Percentiles rank a stretch among this genome's conserved stretches.
Evolutionary conservation across 2,329 filamentous ascomycete genomes (phyloP).

Genomic region (Fusarium redolens): DNA sequence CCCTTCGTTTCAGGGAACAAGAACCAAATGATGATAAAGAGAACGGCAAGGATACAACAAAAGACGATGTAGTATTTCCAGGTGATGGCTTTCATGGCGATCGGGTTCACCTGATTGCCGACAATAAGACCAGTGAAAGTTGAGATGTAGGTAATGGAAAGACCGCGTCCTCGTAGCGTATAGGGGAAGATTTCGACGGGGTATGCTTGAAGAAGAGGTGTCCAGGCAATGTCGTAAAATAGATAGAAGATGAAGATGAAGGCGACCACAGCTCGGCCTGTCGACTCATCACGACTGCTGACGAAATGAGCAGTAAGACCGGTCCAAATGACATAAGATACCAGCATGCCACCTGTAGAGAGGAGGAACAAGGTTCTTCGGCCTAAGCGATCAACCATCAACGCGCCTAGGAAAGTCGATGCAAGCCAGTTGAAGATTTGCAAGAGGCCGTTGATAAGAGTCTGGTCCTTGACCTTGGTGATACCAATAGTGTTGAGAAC

Average conservation of each 20-base stretch:
- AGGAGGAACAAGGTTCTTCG: conserved; percentile 54
- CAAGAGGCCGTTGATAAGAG: conserved; percentile 41
- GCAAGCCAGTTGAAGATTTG: conserved; percentile 54
- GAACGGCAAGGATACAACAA: conserved; percentile 48
- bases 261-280: conserved; percentile 47
- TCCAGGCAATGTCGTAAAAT: conserved; percentile 52
- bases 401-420: conserved; percentile 51
- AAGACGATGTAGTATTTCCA: conserved; percentile 58
- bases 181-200: conserved; percentile 44
- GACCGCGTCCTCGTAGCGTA: conserved; percentile 35
- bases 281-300: conserved; percentile 26
- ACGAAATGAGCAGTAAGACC: conserved; percentile 42
- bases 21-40: conserved; percentile 53
- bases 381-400: conserved; percentile 54
- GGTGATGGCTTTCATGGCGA: conserved; percentile 50
- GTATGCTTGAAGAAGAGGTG: conserved; percentile 48
- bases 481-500: conserved; percentile 55
- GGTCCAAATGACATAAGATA: conserved; percentile 49
- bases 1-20: conserved; percentile 51
- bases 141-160: conserved; percentile 33
- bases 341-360: conserved; percentile 51
- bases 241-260: conserved; percentile 55
- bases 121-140: conserved; percentile 43
- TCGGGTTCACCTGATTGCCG: conserved; percentile 55
- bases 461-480: conserved; percentile 51